phyloP scores from a whole-genome alignment of 2,329 filamentous ascomycete genomes.

The Atkinsonella texensis region DNA sequence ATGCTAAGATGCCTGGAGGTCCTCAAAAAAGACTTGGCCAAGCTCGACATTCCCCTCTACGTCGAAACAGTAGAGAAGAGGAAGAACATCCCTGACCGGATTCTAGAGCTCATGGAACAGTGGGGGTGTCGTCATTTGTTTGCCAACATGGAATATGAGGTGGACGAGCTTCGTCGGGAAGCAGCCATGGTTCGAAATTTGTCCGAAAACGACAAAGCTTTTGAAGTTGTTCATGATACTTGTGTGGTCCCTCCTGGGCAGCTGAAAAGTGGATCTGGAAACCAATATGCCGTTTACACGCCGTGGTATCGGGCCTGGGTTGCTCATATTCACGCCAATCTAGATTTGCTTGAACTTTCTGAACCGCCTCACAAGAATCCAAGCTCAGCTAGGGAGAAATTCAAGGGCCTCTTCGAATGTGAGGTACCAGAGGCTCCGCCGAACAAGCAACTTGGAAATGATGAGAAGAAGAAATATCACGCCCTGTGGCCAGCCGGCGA shows the following conservation, averaged over 20 bases:
- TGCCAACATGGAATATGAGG: constrained; percentile 82
- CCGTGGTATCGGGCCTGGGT: constrained; percentile 77
- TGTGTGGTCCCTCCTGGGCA: constrained; percentile 68
- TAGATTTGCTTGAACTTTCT: constrained; percentile 50
- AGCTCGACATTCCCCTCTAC: constrained; percentile 65
- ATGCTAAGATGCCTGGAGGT: constrained; percentile 58
- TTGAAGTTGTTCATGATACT: constrained; percentile 68
- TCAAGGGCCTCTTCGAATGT: constrained; percentile 45
- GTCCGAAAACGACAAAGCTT: constrained; percentile 50
- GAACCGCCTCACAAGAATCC: constrained; percentile 32
- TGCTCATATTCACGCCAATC: constrained; percentile 56
- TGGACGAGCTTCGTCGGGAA: constrained; percentile 76
- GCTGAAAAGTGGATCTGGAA: constrained; percentile 54
- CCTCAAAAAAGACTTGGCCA: constrained; percentile 53
- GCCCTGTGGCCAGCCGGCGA: constrained; percentile 65
- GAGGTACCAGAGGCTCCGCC: constrained; percentile 49
- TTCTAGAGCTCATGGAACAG: constrained; percentile 52
- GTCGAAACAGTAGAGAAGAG: constrained; percentile 60
- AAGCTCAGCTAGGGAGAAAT: constrained; percentile 25
- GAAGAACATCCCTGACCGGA: constrained; percentile 44
- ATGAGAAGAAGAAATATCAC: constrained; percentile 45
- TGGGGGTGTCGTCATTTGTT: constrained; percentile 70
- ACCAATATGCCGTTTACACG: constrained; percentile 72
- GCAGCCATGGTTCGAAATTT: constrained; percentile 50
- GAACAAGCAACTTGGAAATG: constrained; percentile 46